Percentiles rank a stretch among this genome's conserved stretches.
These are phyloP conservation scores for Mycena galericulata DNA, from an alignment of 768 basidiomycete species.

Conservation along the genomic window DNA sequence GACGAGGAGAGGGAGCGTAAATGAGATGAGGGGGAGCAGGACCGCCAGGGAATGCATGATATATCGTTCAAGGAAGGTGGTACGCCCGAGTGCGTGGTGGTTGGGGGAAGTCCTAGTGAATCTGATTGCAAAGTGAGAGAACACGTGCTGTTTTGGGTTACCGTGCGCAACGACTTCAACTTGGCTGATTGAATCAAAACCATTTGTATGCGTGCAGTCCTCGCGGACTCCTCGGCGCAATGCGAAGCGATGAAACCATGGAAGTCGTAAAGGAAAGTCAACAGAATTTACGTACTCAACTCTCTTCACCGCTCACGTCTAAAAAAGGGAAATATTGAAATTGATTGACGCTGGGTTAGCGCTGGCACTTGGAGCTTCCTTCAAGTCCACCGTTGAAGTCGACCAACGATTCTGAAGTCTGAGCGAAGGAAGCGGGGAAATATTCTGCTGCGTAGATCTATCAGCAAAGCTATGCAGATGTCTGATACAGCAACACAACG, in stretches of 20 bases:
- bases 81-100: constrained; percentile 35
- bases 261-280: neutral
- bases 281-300: constrained; percentile 11
- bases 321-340: constrained; percentile 15
- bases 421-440: no score
- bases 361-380: no score
- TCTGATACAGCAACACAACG: no score
- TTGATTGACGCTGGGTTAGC: neutral
- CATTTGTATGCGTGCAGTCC: no score
- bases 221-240: no score
- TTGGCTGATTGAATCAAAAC: constrained; percentile 16
- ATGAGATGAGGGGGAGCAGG: constrained; percentile 32
- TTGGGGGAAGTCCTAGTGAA: constrained; percentile 4
- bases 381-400: no score
- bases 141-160: constrained; percentile 22
- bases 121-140: neutral
- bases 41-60: constrained; percentile 38
- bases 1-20: constrained; percentile 33
- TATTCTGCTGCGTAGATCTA: no score
- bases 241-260: neutral
- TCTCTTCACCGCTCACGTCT: constrained; percentile 12
- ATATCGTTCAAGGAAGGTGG: constrained; percentile 28
- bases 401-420: no score
- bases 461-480: no score
- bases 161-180: no score